phyloP scores from a whole-genome alignment of 768 basidiomycete species.

The Ramaria sp. region DNA sequence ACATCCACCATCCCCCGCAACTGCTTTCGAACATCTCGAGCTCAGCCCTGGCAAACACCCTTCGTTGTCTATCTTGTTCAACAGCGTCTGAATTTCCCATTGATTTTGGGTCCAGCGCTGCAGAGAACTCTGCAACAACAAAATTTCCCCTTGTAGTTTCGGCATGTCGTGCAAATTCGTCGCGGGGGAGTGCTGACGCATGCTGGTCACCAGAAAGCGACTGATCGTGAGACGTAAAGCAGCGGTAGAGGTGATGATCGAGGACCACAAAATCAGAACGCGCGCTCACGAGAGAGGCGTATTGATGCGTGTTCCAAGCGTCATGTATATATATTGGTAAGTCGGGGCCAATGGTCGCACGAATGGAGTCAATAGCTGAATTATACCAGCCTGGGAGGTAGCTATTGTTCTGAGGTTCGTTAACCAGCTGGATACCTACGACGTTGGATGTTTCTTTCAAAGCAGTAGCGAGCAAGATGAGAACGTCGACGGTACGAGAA shows the following conservation, averaged over 20 bases:
- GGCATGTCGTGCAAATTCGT: slow-evolving; percentile 29
- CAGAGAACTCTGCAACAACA: slow-evolving; percentile 74
- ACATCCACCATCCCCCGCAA: slow-evolving; percentile 74
- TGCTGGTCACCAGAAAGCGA: slow-evolving; percentile 44
- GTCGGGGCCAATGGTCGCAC: slow-evolving; percentile 31
- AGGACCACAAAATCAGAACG: slow-evolving; percentile 40
- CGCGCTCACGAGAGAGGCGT: slow-evolving; percentile 37
- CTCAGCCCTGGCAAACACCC: slow-evolving; percentile 51
- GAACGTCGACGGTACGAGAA: slow-evolving; percentile 35
- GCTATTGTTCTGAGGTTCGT: slow-evolving; percentile 44
- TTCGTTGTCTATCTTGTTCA: slow-evolving; percentile 31
- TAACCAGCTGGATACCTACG: slow-evolving; percentile 47
- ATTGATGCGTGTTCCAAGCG: slow-evolving; percentile 61
- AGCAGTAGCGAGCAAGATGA: slow-evolving; percentile 32
- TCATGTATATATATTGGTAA: slow-evolving; percentile 70
- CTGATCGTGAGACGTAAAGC: slow-evolving; percentile 56
- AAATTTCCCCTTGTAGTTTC: slow-evolving; percentile 36
- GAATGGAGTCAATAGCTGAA: slow-evolving; percentile 41
- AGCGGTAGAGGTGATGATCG: slow-evolving; percentile 80
- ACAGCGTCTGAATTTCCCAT: slow-evolving; percentile 34
- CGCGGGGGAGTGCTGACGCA: slow-evolving; percentile 32
- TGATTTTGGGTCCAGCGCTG: slow-evolving; percentile 57
- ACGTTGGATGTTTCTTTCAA: slow-evolving; percentile 31
- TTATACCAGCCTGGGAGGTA: slow-evolving; percentile 55
- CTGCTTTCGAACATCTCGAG: slow-evolving; percentile 49